Conservation (phyloP, 805 yeast genomes). For the Jamesozyma jinghongensis region DNA sequence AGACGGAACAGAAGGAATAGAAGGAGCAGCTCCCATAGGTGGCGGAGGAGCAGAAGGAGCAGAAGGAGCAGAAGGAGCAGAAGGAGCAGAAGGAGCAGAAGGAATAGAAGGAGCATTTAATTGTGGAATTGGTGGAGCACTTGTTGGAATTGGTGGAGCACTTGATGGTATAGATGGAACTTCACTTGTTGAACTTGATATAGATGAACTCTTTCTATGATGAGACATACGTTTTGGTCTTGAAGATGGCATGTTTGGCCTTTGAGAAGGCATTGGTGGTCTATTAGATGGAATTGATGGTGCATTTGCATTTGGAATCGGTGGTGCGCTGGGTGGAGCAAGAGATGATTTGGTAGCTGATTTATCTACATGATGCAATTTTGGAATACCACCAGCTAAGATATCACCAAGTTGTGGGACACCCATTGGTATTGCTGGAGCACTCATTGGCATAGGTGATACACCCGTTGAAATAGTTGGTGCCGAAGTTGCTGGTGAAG, state of each 20-base stretch:
- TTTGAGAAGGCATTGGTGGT: conserved; percentile 4
- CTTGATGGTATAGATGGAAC: conserved; percentile 15
- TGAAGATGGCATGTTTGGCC: conserved; percentile 16
- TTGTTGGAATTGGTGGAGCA: conserved; percentile 21
- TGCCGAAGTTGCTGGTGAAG: conserved; percentile 1
- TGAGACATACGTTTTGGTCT: conserved; percentile 15
- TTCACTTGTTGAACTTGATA: conserved; percentile 12
- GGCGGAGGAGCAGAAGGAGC: conserved; percentile 16
- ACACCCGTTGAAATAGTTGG: neutral
- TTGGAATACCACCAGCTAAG: conserved; percentile 69
- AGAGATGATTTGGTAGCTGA: conserved; percentile 6
- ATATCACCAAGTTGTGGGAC: conserved; percentile 30
- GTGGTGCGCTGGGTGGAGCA: conserved; percentile 13
- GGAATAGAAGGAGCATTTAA: conserved; percentile 12
- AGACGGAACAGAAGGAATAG: conserved; percentile 12
- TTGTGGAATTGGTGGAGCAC: conserved; percentile 19
- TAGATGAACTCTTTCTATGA: conserved; percentile 5
- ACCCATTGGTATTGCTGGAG: conserved; percentile 24
- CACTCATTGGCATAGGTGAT: conserved; percentile 12
- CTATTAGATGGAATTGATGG: conserved; percentile 16
- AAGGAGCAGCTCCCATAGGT: conserved; percentile 18
- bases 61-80: conserved; percentile 19
- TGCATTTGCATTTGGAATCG: conserved; percentile 6
- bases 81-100: conserved; percentile 11
- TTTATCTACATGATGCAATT: conserved; percentile 43